Conservation (phyloP, 306 rosid species). For the Hippophae tibetana region DNA sequence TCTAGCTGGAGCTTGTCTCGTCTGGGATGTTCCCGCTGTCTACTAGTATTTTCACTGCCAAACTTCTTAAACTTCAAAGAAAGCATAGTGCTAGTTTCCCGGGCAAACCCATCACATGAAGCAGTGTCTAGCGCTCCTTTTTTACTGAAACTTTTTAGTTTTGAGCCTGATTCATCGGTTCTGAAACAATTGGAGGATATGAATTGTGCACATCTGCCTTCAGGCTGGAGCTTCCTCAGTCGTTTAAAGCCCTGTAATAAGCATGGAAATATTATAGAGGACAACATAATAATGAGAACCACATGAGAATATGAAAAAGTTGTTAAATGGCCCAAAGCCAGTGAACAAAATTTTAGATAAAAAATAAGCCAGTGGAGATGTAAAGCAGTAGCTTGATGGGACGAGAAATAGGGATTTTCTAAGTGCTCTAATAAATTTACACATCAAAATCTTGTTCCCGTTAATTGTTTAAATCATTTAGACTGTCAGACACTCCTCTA, state of each 20-base stretch:
- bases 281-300: too few relatives aligned
- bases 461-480: too few relatives aligned
- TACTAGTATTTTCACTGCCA: conserved; percentile 39
- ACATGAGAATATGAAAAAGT: not conserved
- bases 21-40: conserved; percentile 55
- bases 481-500: too few relatives aligned
- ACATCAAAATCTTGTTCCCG: too few relatives aligned
- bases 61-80: conserved; percentile 56
- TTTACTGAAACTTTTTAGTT: conserved; percentile 21
- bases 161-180: conserved; percentile 43
- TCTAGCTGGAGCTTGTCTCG: conserved; percentile 44
- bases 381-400: too few relatives aligned
- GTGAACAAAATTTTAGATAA: too few relatives aligned
- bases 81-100: conserved; percentile 47
- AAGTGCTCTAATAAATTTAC: too few relatives aligned
- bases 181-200: conserved; percentile 29
- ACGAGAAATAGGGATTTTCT: too few relatives aligned
- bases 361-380: too few relatives aligned
- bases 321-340: not conserved
- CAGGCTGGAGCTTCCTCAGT: conserved; percentile 57
- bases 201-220: conserved; percentile 33
- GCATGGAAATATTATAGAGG: too few relatives aligned
- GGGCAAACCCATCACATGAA: conserved; percentile 34
- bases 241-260: conserved; percentile 56
- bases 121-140: conserved; percentile 35